phyloP scores from a whole-genome alignment of 164 flowering plant species.

The Piper betle region DNA sequence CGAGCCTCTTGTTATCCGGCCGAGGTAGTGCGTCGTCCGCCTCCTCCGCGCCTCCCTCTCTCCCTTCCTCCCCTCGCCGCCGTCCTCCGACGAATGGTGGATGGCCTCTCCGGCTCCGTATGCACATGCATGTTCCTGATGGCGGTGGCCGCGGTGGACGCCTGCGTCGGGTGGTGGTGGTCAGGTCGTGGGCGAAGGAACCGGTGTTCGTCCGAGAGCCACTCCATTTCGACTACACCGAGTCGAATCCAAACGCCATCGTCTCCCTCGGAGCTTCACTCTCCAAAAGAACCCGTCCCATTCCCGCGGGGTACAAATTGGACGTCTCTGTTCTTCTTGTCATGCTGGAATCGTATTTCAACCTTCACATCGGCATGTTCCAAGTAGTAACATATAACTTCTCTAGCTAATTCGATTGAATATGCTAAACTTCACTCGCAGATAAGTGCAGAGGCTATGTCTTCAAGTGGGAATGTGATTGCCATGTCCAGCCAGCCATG shows the following conservation, averaged over 20 bases:
- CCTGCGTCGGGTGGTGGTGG: slow-evolving; percentile 43
- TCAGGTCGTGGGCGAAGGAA: slow-evolving; percentile 48
- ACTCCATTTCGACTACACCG: slow-evolving; percentile 56
- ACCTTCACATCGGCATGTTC: slow-evolving; percentile 55
- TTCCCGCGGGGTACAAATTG: slow-evolving; percentile 59
- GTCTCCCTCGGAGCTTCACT: slow-evolving; percentile 13
- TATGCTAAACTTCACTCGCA: slow-evolving; percentile 7
- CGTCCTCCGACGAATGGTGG: slow-evolving; percentile 25
- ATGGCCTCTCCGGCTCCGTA: slow-evolving; percentile 39
- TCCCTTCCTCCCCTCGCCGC: slow-evolving; percentile 12
- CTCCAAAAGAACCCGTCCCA: slow-evolving; percentile 7
- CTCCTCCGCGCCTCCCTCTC: slow-evolving; percentile 23
- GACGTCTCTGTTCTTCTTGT: slow-evolving; percentile 42
- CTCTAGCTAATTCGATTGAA: too few relatives aligned
- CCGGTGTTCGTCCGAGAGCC: slow-evolving; percentile 37
- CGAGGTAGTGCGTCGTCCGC: slow-evolving; percentile 21
- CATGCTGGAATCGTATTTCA: slow-evolving; percentile 79
- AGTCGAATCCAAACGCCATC: slow-evolving; percentile 39
- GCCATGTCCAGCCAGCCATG: slow-evolving; percentile 64
- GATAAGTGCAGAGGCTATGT: slow-evolving; percentile 55
- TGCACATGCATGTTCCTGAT: slow-evolving; percentile 31
- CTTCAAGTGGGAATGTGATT: slow-evolving; percentile 32
- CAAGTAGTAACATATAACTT: slow-evolving; percentile 32
- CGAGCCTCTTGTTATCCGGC: slow-evolving; percentile 13
- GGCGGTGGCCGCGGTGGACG: slow-evolving; percentile 26